phyloP scores from a whole-genome alignment of 176 grass and related monocot species.

The Pharus latifolius region DNA sequence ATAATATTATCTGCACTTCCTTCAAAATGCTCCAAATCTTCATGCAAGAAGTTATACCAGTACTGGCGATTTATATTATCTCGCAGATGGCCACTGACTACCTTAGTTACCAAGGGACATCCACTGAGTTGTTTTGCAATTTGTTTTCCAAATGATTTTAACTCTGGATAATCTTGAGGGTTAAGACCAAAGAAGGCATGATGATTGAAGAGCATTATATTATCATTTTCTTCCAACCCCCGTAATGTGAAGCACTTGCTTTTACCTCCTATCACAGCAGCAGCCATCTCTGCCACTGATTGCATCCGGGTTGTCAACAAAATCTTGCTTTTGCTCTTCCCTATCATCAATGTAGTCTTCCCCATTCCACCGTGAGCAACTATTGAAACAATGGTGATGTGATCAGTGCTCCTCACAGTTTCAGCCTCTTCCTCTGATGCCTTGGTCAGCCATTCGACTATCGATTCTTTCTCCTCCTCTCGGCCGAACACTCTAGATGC shows the following conservation, averaged over 20 bases:
- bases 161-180: not conserved
- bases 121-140: slow-evolving; percentile 20
- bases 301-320: slow-evolving; percentile 17
- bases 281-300: not conserved
- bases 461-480: not conserved
- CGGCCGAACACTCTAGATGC: not conserved
- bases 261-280: not conserved
- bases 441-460: not conserved
- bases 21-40: not conserved
- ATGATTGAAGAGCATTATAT: slow-evolving; percentile 11
- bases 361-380: slow-evolving; percentile 30
- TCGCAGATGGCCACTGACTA: not conserved
- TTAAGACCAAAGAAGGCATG: slow-evolving; percentile 1
- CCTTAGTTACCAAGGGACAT: slow-evolving; percentile 27
- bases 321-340: slow-evolving; percentile 18
- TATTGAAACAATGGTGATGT: not conserved
- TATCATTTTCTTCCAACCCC: slow-evolving; percentile 5
- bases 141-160: not conserved
- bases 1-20: slow-evolving; percentile 2
- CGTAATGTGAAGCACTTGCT: not conserved
- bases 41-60: slow-evolving; percentile 10
- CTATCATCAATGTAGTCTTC: slow-evolving; percentile 20
- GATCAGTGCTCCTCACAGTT: not conserved
- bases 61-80: not conserved
- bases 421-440: not conserved